Evolutionary conservation across 345 rosid genomes (phyloP).

Genomic region (Salix suchowensis): DNA sequence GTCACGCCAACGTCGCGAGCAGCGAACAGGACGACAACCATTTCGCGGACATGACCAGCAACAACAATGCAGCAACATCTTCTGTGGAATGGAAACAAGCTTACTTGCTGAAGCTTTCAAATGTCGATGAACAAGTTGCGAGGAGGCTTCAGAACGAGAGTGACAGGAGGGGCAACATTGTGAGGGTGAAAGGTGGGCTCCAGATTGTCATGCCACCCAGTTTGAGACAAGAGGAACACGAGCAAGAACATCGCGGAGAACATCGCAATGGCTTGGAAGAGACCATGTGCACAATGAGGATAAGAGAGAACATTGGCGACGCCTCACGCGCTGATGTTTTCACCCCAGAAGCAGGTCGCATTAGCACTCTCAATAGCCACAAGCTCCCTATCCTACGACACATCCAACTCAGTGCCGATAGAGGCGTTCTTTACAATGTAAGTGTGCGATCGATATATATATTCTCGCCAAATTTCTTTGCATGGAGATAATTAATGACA

Average conservation of each 20-base stretch:
- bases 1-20: background rate
- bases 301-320: constrained; percentile 55
- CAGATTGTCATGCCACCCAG: constrained; percentile 25
- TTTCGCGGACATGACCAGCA: constrained; percentile 15
- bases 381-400: constrained; percentile 56
- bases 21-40: background rate
- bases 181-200: constrained; percentile 48
- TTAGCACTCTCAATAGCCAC: constrained; percentile 47
- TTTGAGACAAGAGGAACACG: constrained; percentile 14
- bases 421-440: constrained; percentile 39
- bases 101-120: constrained; percentile 57
- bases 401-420: constrained; percentile 57
- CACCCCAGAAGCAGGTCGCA: constrained; percentile 51
- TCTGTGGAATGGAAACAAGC: constrained; percentile 47
- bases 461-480: background rate
- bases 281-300: constrained; percentile 61
- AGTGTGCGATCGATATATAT: background rate
- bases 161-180: constrained; percentile 55
- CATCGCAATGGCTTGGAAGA: constrained; percentile 64
- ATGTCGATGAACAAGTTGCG: constrained; percentile 38
- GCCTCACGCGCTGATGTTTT: constrained; percentile 55
- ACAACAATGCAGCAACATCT: constrained; percentile 40
- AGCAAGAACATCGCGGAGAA: constrained; percentile 7
- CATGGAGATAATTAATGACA: background rate
- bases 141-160: constrained; percentile 41